Percentiles rank a stretch among this genome's conserved stretches.
Evolutionary conservation across 208 protist genomes (phyloP).

Genomic region (Leishmania mexicana): DNA sequence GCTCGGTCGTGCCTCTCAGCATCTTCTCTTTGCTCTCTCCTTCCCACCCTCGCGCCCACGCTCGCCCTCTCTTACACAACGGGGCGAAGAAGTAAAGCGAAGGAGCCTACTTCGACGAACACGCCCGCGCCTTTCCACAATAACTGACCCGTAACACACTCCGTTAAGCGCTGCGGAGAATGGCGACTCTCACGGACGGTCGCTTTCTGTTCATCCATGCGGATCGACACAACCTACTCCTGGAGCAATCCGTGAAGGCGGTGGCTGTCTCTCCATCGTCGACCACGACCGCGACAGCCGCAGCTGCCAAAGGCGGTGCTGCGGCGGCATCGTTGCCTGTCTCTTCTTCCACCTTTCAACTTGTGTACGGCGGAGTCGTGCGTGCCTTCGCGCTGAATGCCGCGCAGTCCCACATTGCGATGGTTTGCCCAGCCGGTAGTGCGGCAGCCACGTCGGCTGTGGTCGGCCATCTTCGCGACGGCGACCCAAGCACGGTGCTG

Average conservation of each 20-base stretch:
- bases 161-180: not conserved
- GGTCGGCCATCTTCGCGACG: not conserved
- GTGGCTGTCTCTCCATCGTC: not conserved
- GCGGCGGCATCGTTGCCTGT: not conserved
- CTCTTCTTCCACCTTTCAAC: slow-evolving; percentile 7
- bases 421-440: slow-evolving; percentile 25
- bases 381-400: slow-evolving; percentile 36
- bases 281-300: not conserved
- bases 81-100: not conserved
- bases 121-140: not conserved
- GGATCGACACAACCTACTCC: slow-evolving; percentile 3
- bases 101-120: not conserved
- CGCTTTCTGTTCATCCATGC: slow-evolving; percentile 20
- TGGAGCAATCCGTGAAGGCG: slow-evolving; percentile 2
- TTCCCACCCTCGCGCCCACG: not conserved
- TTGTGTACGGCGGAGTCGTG: slow-evolving; percentile 48
- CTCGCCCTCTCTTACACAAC: not conserved
- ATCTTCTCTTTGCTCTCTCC: not conserved
- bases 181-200: slow-evolving; percentile 16
- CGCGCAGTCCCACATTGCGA: slow-evolving; percentile 27
- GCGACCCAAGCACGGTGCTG: slow-evolving; percentile 11
- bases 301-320: not conserved
- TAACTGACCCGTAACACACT: not conserved
- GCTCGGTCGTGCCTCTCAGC: not conserved
- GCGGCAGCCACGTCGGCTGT: slow-evolving; percentile 16